These are phyloP conservation scores for Nannochloropsis gaditana DNA, from an alignment of 108 stramenopile species.

Conservation along the genomic window DNA sequence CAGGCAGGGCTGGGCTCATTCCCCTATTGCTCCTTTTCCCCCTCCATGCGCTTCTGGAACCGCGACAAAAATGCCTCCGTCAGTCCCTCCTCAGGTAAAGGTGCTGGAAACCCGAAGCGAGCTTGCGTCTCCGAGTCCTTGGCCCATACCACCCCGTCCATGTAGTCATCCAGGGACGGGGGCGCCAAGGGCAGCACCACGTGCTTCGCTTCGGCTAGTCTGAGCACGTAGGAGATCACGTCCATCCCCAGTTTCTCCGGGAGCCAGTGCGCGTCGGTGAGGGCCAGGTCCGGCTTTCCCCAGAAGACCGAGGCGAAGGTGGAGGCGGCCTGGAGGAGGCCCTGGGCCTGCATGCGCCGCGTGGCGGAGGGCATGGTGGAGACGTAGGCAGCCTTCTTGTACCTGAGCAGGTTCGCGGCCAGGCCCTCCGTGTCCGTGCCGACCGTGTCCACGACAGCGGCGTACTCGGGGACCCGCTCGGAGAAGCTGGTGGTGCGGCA, in stretches of 20 bases:
- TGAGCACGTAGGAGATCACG: neutral
- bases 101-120: neutral
- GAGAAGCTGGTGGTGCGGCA: neutral
- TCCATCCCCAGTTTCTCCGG: neutral
- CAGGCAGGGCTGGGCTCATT: too few relatives aligned
- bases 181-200: neutral
- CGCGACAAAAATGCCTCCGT: neutral
- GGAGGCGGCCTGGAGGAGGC: neutral
- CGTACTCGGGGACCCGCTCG: neutral
- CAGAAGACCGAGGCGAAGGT: neutral
- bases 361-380: slow-evolving; percentile 2
- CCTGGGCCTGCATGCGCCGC: neutral
- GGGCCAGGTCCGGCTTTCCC: neutral
- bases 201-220: neutral
- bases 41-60: neutral
- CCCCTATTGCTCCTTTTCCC: neutral
- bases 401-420: neutral
- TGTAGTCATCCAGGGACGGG: neutral
- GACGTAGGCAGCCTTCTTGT: slow-evolving; percentile 10
- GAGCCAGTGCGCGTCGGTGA: neutral
- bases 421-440: neutral
- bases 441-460: neutral
- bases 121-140: neutral
- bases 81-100: neutral
- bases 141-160: slow-evolving; percentile 6